A percentile compares a stretch with the other conserved stretches of the same genome.
phyloP scores from a whole-genome alignment of 75 land plant species.

The Cryptomeria japonica region DNA sequence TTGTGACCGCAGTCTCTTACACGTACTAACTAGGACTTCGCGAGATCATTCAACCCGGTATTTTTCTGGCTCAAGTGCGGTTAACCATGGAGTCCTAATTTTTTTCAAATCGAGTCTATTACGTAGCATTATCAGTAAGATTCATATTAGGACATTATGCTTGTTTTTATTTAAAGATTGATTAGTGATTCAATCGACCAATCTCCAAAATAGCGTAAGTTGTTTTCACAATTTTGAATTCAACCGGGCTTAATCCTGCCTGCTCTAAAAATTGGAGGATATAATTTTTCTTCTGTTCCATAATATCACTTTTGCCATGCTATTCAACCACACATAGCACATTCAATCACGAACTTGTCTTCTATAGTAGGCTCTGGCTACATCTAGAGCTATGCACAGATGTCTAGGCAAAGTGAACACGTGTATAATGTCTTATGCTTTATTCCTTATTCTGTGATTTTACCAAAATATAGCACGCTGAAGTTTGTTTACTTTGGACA shows the following conservation, averaged over 20 bases:
- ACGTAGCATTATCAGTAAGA: neutral
- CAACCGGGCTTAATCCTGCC: neutral
- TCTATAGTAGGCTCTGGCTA: neutral
- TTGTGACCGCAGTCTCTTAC: too few species aligned
- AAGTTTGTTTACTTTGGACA: conserved; percentile 8
- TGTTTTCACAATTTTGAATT: neutral
- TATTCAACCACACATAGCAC: neutral
- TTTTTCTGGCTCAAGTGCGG: too few species aligned
- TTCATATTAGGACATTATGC: neutral
- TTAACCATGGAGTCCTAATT: neutral
- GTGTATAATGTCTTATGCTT: neutral
- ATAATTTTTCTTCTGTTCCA: neutral
- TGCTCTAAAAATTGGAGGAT: neutral
- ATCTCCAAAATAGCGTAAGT: neutral
- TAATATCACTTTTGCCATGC: neutral
- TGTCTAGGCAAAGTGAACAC: neutral
- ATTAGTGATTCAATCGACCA: neutral
- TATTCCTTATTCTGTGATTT: neutral
- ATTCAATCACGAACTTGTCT: neutral
- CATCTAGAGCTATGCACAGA: neutral
- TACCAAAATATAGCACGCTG: neutral
- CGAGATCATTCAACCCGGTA: neutral
- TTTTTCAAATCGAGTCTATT: neutral
- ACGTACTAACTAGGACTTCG: too few species aligned
- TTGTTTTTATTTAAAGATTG: too few species aligned